These are phyloP conservation scores for Hyaloscypha variabilis DNA, from an alignment of 495 filamentous ascomycete genomes.

Conservation along the genomic window DNA sequence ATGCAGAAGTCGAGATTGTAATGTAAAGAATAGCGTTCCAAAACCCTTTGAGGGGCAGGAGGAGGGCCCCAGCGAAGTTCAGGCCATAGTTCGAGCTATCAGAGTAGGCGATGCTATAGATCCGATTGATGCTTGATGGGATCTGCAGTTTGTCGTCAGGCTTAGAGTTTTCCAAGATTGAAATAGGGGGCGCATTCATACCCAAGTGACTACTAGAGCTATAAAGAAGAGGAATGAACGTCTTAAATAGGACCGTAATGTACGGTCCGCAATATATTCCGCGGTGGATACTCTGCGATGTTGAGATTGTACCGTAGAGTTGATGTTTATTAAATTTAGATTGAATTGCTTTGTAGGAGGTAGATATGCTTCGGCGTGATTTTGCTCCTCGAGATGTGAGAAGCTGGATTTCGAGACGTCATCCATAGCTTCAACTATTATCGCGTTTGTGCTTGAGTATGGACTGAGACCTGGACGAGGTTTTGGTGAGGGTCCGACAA, in stretches of 20 bases:
- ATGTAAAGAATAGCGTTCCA: slow-evolving; percentile 1
- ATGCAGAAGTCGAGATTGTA: neutral
- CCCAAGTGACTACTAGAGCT: slow-evolving; percentile 5
- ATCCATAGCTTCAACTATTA: neutral
- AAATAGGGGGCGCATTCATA: neutral
- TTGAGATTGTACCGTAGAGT: neutral
- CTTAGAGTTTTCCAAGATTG: neutral
- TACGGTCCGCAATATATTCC: neutral
- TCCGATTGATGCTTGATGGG: slow-evolving; percentile 3
- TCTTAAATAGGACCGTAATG: slow-evolving; percentile 1
- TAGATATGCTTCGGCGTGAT: neutral
- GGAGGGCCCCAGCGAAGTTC: neutral
- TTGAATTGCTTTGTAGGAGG: neutral
- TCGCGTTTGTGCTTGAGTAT: neutral
- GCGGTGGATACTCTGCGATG: neutral
- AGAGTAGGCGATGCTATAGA: neutral
- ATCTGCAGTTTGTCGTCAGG: neutral
- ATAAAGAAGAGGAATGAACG: neutral
- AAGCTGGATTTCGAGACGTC: neutral
- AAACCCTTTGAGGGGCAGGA: neutral
- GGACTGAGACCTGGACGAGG: neutral
- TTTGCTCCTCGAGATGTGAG: neutral
- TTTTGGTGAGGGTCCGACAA: neutral
- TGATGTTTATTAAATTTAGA: neutral
- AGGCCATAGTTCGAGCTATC: neutral